A percentile compares a stretch with the other conserved stretches of the same genome.
Conservation (phyloP, 78 protist species). For the Dictyostelium citrinum region DNA sequence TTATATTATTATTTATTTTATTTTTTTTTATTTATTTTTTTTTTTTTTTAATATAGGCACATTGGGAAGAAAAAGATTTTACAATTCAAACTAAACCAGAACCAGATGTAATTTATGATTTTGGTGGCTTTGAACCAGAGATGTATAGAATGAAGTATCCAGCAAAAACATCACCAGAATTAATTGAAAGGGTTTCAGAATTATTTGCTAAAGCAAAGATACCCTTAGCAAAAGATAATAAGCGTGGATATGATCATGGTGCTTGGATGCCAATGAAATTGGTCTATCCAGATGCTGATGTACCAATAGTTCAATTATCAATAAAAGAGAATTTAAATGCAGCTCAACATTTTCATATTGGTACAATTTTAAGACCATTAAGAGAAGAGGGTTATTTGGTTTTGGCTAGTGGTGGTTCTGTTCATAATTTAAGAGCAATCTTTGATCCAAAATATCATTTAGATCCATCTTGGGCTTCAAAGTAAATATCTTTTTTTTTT, state of each 20-base stretch:
- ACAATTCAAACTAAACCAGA: neutral
- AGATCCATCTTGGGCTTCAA: neutral
- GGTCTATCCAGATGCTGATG: constrained; percentile 78
- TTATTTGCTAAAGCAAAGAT: neutral
- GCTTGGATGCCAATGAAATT: constrained; percentile 41
- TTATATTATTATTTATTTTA: neutral
- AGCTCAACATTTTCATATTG: constrained; percentile 36
- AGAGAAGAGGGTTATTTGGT: constrained; percentile 71
- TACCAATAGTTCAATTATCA: constrained; percentile 83
- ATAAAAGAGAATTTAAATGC: constrained; percentile 32
- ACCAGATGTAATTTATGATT: constrained; percentile 66
- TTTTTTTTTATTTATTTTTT: neutral
- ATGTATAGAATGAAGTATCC: constrained; percentile 55
- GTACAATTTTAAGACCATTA: constrained; percentile 18
- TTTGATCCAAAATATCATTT: neutral
- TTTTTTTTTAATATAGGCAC: constrained; percentile 3
- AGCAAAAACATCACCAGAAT: constrained; percentile 1
- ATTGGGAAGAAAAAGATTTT: constrained; percentile 66
- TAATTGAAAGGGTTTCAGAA: constrained; percentile 35
- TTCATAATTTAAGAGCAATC: constrained; percentile 68
- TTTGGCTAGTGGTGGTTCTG: constrained; percentile 68
- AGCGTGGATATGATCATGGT: constrained; percentile 83
- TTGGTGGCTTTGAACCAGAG: constrained; percentile 75
- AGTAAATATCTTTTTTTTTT: neutral
- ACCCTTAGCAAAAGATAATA: neutral